Conservation (phyloP, 2,329 filamentous ascomycete species). For the Neonectria hederae region DNA sequence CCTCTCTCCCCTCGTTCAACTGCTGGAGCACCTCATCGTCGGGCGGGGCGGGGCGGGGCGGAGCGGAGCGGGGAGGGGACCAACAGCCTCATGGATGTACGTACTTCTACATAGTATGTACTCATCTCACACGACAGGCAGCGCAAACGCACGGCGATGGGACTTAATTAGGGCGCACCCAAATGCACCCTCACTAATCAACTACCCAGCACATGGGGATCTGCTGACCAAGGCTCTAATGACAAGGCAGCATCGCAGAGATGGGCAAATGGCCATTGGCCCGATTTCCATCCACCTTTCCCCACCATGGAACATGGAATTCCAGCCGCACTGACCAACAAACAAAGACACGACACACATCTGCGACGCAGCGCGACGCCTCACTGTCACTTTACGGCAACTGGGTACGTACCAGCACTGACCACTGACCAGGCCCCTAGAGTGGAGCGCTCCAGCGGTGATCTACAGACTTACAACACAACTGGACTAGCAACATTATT, state of each 20-base stretch:
- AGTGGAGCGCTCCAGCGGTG: not conserved
- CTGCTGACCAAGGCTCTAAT: conserved; percentile 16
- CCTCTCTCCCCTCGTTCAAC: conserved; percentile 2
- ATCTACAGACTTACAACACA: not conserved
- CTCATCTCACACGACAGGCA: not conserved
- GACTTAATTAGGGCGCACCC: conserved; percentile 1
- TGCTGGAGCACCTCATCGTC: conserved; percentile 23
- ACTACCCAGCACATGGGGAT: conserved; percentile 10
- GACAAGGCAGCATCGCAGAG: not conserved
- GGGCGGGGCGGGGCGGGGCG: conserved; percentile 35
- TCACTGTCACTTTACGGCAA: conserved; percentile 1
- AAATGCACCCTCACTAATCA: not conserved
- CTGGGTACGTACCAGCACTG: too few species aligned
- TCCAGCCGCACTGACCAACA: conserved; percentile 21
- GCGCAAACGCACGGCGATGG: conserved; percentile 4
- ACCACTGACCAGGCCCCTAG: not conserved
- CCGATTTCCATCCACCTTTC: conserved; percentile 9
- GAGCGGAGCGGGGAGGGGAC: conserved; percentile 19
- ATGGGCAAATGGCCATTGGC: conserved; percentile 12
- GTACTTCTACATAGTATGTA: too few species aligned
- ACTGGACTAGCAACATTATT: not conserved
- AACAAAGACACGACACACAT: conserved; percentile 15
- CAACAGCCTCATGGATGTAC: not conserved
- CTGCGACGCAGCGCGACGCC: conserved; percentile 2
- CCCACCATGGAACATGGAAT: conserved; percentile 6